These are phyloP conservation scores for Debaryomyces nepalensis DNA, from an alignment of 1,139 yeast genomes.

Conservation along the genomic window DNA sequence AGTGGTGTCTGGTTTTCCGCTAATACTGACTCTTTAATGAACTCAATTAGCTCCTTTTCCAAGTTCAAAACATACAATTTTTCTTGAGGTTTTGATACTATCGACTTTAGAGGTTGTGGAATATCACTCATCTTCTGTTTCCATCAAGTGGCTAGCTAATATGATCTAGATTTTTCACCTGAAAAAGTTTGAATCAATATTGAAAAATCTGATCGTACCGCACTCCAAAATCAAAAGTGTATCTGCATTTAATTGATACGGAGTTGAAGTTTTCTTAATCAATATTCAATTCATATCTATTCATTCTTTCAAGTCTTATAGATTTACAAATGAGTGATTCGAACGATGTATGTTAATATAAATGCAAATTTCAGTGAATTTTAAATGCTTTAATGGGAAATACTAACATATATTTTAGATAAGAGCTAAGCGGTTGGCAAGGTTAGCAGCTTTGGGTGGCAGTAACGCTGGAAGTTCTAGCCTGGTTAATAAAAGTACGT, in stretches of 20 bases:
- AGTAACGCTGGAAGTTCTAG: slow-evolving; percentile 3
- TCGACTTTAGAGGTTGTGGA: slow-evolving; percentile 30
- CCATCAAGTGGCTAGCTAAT: background rate
- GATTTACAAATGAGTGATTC: slow-evolving; percentile 10
- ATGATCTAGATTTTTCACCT: background rate
- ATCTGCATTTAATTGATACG: background rate
- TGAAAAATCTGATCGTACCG: slow-evolving; percentile 10
- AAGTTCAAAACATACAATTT: slow-evolving; percentile 56
- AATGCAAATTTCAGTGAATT: background rate
- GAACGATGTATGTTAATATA: slow-evolving; percentile 20
- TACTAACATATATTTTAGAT: slow-evolving; percentile 41
- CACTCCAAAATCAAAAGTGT: slow-evolving; percentile 5
- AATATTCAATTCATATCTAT: slow-evolving; percentile 4
- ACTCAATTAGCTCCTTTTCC: slow-evolving; percentile 51
- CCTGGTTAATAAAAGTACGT: slow-evolving; percentile 1
- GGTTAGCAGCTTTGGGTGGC: slow-evolving; percentile 36
- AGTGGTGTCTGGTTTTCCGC: slow-evolving; percentile 16
- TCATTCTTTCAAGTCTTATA: slow-evolving; percentile 1
- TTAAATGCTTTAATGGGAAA: background rate
- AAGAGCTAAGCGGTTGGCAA: slow-evolving; percentile 62
- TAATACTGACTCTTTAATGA: slow-evolving; percentile 29
- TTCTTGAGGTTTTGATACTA: slow-evolving; percentile 53
- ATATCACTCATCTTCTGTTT: slow-evolving; percentile 18
- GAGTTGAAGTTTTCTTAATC: background rate
- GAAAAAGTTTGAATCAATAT: slow-evolving; percentile 5